Base-by-base conservation (phyloP, 441 rosid genomes). In the Adansonia gregorii region DNA sequence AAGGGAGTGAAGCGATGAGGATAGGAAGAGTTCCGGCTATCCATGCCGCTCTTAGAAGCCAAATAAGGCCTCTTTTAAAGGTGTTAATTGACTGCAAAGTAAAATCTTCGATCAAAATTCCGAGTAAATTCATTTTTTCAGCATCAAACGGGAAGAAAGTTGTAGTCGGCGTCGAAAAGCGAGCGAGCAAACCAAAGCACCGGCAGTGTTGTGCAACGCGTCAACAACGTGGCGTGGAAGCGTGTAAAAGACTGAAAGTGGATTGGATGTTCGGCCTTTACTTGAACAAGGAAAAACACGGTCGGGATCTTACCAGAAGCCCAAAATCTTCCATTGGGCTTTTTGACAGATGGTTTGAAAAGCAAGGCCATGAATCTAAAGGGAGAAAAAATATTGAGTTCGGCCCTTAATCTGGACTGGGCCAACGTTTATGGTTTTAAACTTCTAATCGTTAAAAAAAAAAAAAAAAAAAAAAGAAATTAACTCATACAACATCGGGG, bases 11-110 rank as follows among this genome's bases (percentile, higher is more conserved):
- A 19, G 78, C 85, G 3, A 79, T 17, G 56, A 84, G 20, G 14
- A 84, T 35, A 11, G 87, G 87, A n/a, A 84, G 64, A 48, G 76
- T 84, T 54, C 82, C 85, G n/a, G 85, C 78, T 6, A 75, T 20
- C 87, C 87, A 84, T 0, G 74, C 85, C 11, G 56, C 72, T 64
- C 87, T 77, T 52, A 82, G 79, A 64, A 83, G 60, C 77, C 87
- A 79, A 19, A 73, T 80, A 8, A 88, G 56, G 46, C 81, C 69
- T 10, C 77, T 24, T 65, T 82, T 84, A 79, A 79, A 83, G 55
- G 60, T 6, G 68, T 19, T 8, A 27, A 60, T 8, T 14, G 68
- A 69, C 14, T 55, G 61, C 4, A 22, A 51, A 75, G 12, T 11
- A 17, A 66, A 6, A 19, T n/a, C n/a, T 35, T 66, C 70, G 3